These are phyloP conservation scores for Kwoniella europaea DNA, from an alignment of 768 basidiomycete species.

Conservation along the genomic window DNA sequence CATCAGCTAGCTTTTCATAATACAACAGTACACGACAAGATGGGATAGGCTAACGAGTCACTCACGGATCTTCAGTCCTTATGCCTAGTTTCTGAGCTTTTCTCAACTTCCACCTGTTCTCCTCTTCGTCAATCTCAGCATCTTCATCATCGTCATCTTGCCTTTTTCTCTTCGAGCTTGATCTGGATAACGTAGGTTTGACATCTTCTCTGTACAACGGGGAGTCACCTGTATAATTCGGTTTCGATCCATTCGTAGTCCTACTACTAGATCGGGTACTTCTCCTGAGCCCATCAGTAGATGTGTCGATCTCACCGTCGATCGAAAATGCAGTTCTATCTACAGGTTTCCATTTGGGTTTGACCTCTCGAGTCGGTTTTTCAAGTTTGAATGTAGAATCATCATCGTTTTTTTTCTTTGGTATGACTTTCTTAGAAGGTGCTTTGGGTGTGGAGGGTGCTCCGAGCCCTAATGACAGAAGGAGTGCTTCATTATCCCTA, in stretches of 20 bases:
- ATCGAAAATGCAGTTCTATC: neutral
- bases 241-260: neutral
- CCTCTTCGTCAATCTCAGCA: slow-evolving; percentile 34
- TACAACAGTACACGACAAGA: too few species aligned
- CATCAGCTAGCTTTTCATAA: too few species aligned
- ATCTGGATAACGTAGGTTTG: neutral
- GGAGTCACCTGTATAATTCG: slow-evolving; percentile 8
- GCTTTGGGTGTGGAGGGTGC: slow-evolving; percentile 16
- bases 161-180: neutral
- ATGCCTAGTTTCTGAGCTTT: slow-evolving; percentile 46
- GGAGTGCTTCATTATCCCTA: slow-evolving; percentile 48
- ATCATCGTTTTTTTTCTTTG: neutral
- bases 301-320: neutral
- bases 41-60: too few species aligned
- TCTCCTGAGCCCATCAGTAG: slow-evolving; percentile 21
- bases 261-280: slow-evolving; percentile 23
- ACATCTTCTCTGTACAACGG: neutral
- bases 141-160: slow-evolving; percentile 7
- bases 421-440: slow-evolving; percentile 6
- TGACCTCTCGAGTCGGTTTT: neutral
- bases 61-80: slow-evolving; percentile 55
- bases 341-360: neutral
- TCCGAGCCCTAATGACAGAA: slow-evolving; percentile 43
- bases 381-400: slow-evolving; percentile 7
- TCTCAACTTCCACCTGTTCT: slow-evolving; percentile 46